A percentile compares a stretch with the other conserved stretches of the same genome.
Conservation (phyloP, 2,329 filamentous ascomycete genomes). For the Cercospora zeae-maydis region DNA sequence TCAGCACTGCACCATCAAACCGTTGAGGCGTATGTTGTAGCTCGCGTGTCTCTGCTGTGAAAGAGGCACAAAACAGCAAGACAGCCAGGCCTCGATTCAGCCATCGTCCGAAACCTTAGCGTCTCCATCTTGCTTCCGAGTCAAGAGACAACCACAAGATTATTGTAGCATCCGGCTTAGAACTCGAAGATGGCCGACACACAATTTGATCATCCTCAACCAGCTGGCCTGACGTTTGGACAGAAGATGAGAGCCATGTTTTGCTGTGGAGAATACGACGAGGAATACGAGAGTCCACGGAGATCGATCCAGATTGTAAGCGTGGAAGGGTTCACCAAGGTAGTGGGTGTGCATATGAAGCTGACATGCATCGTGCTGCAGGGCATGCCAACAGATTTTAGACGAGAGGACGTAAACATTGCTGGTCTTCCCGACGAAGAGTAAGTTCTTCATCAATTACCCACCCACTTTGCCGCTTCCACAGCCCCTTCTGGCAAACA, state of each 20-base stretch:
- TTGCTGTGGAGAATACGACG: constrained; percentile 26
- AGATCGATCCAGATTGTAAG: constrained; percentile 28
- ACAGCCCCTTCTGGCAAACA: neutral
- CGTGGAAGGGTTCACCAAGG: neutral
- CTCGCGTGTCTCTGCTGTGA: constrained; percentile 13
- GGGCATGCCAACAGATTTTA: constrained; percentile 35
- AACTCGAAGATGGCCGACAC: constrained; percentile 4
- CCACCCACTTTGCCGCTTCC: neutral
- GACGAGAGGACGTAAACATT: constrained; percentile 34
- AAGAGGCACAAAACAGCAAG: neutral
- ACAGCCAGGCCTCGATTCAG: constrained; percentile 13
- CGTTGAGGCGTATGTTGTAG: constrained; percentile 7
- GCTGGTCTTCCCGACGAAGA: constrained; percentile 31
- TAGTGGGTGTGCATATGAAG: neutral
- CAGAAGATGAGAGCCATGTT: constrained; percentile 24
- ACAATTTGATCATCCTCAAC: neutral
- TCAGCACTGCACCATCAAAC: neutral
- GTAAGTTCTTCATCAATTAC: constrained; percentile 20
- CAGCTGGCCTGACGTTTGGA: constrained; percentile 17
- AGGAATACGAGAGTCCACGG: constrained; percentile 24
- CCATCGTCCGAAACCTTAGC: constrained; percentile 10
- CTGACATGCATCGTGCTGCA: constrained; percentile 14
- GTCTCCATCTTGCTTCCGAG: constrained; percentile 2
- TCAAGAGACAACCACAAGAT: constrained; percentile 4
- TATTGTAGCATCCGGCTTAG: neutral